Evolutionary conservation across 2,329 filamentous ascomycete genomes (phyloP), one percentile per base, ranked within the genome.

Genomic region (Xylaria sp.): DNA sequence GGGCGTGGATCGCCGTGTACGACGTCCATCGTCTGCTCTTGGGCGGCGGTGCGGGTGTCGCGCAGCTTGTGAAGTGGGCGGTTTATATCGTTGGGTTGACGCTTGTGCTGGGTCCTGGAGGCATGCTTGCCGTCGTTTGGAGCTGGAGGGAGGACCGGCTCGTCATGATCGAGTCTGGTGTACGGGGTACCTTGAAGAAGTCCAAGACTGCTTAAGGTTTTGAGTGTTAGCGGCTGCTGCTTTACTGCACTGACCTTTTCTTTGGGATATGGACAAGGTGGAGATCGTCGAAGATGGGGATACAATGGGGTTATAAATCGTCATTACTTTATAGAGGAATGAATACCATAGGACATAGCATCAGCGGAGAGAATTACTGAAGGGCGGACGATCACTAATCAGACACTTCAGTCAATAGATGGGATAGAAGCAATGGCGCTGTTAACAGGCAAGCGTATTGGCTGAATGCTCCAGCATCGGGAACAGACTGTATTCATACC

Each of bases 71-170:
- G 10, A 63, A 70, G 39, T 70, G 70, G 55, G 72, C 65, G 2
- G 15, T 75, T 12, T 70, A 72, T 5, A 72, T 77, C 63, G 66
- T 48, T 4, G 58, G 69, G 9, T 20, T 74, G 39, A 67, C 74
- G 10, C 37, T 75, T 51, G 65, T 73, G 1, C 54, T 74, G n/a
- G 76, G 77, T 0, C 77, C 76, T 13, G 76, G 76, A 3, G 67
- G 73, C 8, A 69, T 74, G 34, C 59, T 77, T 23, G 70, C 72
- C 15, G 44, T 70, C 31, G 73, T 76, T 6, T 78, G 73, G 74
- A 72, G 68, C 56, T 76, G 74, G 76, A 72, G 75, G 59, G 77
- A 78, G 57, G 73, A 77, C 28, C 67, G 67, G 15, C 69, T 78
- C 3, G 69, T 74, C 6, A 67, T 72, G 70, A 74, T 78, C 12